A percentile compares a stretch with the other conserved stretches of the same genome.
Conservation (phyloP, 306 rosid species). For the Quercus cerris region DNA sequence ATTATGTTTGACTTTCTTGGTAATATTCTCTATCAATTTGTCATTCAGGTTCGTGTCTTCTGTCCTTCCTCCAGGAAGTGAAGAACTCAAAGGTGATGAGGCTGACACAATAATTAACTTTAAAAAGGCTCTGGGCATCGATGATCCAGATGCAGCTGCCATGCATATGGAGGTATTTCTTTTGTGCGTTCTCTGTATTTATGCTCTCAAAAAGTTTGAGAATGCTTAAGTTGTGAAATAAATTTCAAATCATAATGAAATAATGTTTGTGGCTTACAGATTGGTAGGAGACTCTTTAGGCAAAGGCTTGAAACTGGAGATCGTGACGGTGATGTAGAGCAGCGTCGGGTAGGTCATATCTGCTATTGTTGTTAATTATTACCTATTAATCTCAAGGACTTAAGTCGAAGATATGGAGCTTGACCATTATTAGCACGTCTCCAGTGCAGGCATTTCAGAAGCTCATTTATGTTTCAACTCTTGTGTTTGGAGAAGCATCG, state of each 20-base stretch:
- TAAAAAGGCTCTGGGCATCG: conserved; percentile 83
- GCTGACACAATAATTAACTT: conserved; percentile 62
- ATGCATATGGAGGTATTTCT: conserved; percentile 93
- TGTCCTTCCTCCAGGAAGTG: conserved; percentile 74
- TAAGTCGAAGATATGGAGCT: conserved; percentile 44
- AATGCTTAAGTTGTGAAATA: conserved; percentile 12
- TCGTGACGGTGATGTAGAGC: conserved; percentile 74
- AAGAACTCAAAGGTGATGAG: conserved; percentile 89
- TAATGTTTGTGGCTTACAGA: conserved; percentile 45
- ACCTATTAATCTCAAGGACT: not conserved
- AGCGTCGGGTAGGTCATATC: conserved; percentile 81
- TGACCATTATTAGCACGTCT: conserved; percentile 69
- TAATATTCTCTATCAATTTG: not conserved
- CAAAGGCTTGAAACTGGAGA: conserved; percentile 95
- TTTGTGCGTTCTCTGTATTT: not conserved
- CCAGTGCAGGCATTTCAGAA: conserved; percentile 99
- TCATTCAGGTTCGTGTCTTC: conserved; percentile 64
- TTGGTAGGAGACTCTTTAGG: conserved; percentile 86
- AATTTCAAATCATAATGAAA: conserved; percentile 19
- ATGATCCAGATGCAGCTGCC: conserved; percentile 93
- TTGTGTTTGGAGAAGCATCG: conserved; percentile 95
- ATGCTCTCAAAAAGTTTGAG: conserved; percentile 6
- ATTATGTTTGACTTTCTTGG: conserved; percentile 13
- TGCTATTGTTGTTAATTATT: conserved; percentile 3
- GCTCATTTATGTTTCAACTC: conserved; percentile 90